Evolutionary conservation across 2,329 filamentous ascomycete species (phyloP), one percentile per base, ranked within the genome.

Genomic region (Fusarium brachygibbosum): DNA sequence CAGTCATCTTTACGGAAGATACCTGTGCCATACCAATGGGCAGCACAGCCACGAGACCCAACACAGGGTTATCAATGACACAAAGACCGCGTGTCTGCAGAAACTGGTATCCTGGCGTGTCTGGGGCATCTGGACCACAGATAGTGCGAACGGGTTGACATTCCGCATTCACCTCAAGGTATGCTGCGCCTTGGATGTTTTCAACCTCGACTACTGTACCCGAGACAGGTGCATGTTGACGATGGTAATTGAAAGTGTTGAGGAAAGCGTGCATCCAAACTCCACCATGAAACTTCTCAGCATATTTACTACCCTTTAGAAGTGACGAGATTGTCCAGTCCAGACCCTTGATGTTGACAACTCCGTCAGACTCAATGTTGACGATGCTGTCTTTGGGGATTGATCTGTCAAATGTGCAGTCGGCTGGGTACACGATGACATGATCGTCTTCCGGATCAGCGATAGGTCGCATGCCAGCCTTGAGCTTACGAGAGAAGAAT

Each of bases 231-330:
- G 58, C 58, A 12, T 62, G 56, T 0, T 61, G 56, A 1, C 56
- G 56, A 7, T 62, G 58, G 1, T 62, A 62, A 12, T 62, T 62
- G 38, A 62, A 62, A 3, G 58, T 61, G 56, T 62, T 62, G 11
- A 62, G 56, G 16, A 62, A 62, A 3, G 56, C 56, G 4, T 62
- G 56, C 58, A 62, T 62, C 56, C 56, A 62, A 1, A 62, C 38
- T 23, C 58, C 56, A 0, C 58, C 58, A 11, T 62, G 58, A 21
- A 62, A 62, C 7, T 62, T 37, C 4, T 62, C 28, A 0, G 56
- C 56, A 2, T 61, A 44, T 2, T 44, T 16, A 1, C 58, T 62
- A 11, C 58, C 58, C 6, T 62, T 31, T 3, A 62, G 58, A 17
- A 62, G 58, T 0, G 58, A 62, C 1, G 56, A 62, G 32, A 62